Base-by-base conservation (phyloP, 371 early-diverging fungal species). In the Massospora cicadina region DNA sequence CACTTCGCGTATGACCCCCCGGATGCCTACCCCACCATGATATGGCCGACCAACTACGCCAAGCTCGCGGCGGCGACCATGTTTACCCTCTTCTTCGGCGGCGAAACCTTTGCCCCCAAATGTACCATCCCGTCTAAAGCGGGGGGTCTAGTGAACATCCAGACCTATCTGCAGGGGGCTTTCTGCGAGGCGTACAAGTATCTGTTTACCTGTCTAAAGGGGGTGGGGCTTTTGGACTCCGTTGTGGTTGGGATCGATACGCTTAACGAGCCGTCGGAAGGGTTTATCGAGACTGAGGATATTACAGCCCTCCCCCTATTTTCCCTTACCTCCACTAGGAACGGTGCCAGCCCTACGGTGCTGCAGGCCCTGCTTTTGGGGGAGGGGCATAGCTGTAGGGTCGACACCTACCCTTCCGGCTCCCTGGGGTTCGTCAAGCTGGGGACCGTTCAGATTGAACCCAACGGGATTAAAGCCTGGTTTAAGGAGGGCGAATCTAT, bases 41-140 rank as follows among this genome's bases (percentile, higher is more conserved):
- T 87, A 31, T 91, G 92, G 92, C 79, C 87, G 17, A 89, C 92
- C 29, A 91, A 91, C 66, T 89, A 91, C 70, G 74, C 76, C 65
- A 89, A 88, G 60, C 71, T 90, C 17, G 90, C 91, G n/a, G 78
- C 84, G 0, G 79, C 86, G 0, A 89, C 91, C 57, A 83, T 90
- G 83, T 88, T 89, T 64, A 86, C 91, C 0, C 73, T 89, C 17
- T 89, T 89, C 68, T 90, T 86, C 72, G 89, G 75, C n/a, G 90
- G 89, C 29, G 74, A 77, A 28, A 74, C 69, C 2, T 89, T 80
- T 77, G 88, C 88, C 0, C 90, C 90, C 0, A 69, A 79, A 2
- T 77, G 81, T 57, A 71, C 68, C n/a, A 77, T 81, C 43, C 12
- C 32, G 68, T 77, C 28, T 2, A 71, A 72, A 30, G 72, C 76